phyloP scores from a whole-genome alignment of 495 filamentous ascomycete species.

The Tuber aestivum region DNA sequence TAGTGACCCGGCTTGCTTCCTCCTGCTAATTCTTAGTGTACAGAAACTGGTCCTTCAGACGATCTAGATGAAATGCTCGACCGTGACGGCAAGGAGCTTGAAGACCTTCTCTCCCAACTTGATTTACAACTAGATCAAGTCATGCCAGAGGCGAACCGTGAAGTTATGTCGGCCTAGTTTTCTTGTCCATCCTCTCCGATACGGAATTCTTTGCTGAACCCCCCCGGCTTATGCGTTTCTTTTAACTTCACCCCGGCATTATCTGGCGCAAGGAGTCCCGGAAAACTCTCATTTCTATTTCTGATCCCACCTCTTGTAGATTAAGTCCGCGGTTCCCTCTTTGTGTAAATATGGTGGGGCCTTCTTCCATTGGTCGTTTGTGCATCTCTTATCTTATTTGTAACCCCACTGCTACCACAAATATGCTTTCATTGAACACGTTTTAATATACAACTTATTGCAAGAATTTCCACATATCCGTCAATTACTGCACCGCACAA shows the following conservation, averaged over 20 bases:
- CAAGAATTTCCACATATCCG: background rate
- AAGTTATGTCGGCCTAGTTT: background rate
- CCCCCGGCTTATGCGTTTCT: background rate
- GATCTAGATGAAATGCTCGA: constrained; percentile 40
- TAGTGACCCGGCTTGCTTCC: background rate
- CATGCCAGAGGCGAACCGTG: constrained; percentile 11
- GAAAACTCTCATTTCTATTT: constrained; percentile 5
- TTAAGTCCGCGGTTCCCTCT: constrained; percentile 20
- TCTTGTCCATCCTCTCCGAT: background rate
- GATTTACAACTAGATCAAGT: constrained; percentile 33
- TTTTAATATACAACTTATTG: background rate
- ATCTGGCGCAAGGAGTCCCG: background rate
- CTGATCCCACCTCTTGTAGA: constrained; percentile 19
- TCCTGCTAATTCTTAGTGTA: constrained; percentile 16
- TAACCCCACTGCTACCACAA: background rate
- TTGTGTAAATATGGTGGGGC: constrained; percentile 33
- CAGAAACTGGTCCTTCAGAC: constrained; percentile 18
- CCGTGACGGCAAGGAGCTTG: constrained; percentile 38
- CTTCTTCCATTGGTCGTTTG: constrained; percentile 16
- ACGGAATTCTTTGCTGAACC: background rate
- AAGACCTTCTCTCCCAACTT: constrained; percentile 36
- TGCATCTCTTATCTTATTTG: constrained; percentile 5
- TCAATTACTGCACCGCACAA: constrained; percentile 62
- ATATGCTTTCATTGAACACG: background rate
- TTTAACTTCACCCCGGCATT: background rate